A percentile compares a stretch with the other conserved stretches of the same genome.
Evolutionary conservation across 345 rosid genomes (phyloP).

Genomic region (Citrus inodora): DNA sequence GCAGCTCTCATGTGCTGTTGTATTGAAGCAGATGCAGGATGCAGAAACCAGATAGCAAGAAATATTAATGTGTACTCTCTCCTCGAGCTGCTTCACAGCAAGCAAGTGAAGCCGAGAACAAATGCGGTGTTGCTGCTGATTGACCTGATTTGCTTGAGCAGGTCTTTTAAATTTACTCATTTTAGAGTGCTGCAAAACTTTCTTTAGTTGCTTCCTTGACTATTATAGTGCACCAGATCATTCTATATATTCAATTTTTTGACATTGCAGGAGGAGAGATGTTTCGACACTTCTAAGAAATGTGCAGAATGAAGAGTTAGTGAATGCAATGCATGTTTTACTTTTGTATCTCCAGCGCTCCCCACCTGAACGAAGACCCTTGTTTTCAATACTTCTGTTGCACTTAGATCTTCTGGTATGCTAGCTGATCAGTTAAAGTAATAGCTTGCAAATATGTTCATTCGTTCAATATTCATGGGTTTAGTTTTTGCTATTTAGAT

Average conservation of each 20-base stretch:
- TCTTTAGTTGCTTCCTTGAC: background rate
- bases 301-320: constrained; percentile 36
- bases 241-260: background rate
- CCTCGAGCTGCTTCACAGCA: constrained; percentile 43
- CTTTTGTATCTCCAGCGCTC: constrained; percentile 42
- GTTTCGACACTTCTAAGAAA: constrained; percentile 25
- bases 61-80: constrained; percentile 30
- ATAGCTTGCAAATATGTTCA: background rate
- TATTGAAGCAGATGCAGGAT: constrained; percentile 48
- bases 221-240: background rate
- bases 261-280: constrained; percentile 40
- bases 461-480: background rate
- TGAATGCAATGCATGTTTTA: constrained; percentile 38
- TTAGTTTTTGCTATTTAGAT: background rate
- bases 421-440: background rate
- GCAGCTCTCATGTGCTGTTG: constrained; percentile 42
- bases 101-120: constrained; percentile 33
- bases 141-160: constrained; percentile 51
- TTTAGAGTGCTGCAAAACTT: background rate
- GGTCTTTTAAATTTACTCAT: constrained; percentile 25
- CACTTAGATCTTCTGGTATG: constrained; percentile 50
- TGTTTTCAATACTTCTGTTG: constrained; percentile 45
- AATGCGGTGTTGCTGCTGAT: constrained; percentile 37
- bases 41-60: constrained; percentile 41
- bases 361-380: constrained; percentile 35